Evolutionary conservation across 148 eudicot genomes (phyloP), one percentile per base, ranked within the genome.

Genomic region (Limonium bicolor): DNA sequence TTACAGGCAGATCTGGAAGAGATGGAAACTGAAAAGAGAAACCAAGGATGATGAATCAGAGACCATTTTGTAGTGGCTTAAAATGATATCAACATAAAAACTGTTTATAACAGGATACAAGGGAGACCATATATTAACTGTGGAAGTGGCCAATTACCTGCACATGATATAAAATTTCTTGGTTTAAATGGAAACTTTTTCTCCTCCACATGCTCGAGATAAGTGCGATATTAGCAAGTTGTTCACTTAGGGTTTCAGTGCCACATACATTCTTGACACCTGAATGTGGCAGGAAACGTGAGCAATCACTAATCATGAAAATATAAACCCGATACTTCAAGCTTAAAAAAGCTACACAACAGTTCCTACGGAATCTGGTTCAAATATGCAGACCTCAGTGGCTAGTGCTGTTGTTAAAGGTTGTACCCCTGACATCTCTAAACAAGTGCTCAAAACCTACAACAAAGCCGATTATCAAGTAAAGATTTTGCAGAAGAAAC

Each of bases 401-500:
- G 97, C 97, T 34, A 90, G 77, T 20, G 97, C n/a, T n/a, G n/a
- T n/a, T 90, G 58, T 95, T 84, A 58, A 90, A 73, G 25, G 93
- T 90, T 37, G 97, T 90, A 63, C 84, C 97, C 68, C 77, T 90
- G 68, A 90, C 97, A 50, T 90, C 97, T 61, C 97, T 84, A 36
- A 90, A 72, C 70, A 90, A 75, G 75, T 90, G 97, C 53, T 90
- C 97, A 56, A 90, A 94, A 19, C 97, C 97, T 90, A 62, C 36
- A 67, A 33, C 21, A 24, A 44, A n/a, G 31, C 13, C 23, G 43
- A 56, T n/a, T n/a, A n/a, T n/a, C n/a, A n/a, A 1, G 23, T 23
- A 31, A 12, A 53, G 25, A 8, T 10, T 6, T 1, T 5, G 26
- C 10, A 12, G 10, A 18, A 7, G 1, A 18, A 41, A 12, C 26